These are phyloP conservation scores for Nicotiana sylvestris DNA, from an alignment of 257 asterid species.

Conservation along the genomic window DNA sequence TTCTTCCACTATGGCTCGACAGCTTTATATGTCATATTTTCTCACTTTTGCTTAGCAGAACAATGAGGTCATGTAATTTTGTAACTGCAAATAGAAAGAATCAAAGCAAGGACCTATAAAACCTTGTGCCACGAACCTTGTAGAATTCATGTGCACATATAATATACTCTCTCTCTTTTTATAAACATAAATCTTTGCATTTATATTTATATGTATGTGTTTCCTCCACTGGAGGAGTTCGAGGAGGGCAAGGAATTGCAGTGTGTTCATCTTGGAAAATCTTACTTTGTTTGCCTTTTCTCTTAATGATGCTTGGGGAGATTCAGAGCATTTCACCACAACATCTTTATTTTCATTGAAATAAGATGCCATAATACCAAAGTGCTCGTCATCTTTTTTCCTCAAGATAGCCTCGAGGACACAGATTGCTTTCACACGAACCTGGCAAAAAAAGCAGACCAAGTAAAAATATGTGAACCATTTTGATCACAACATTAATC, in stretches of 20 bases:
- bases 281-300: conserved; percentile 91
- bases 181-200: neutral
- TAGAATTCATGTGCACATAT: neutral
- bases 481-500: neutral
- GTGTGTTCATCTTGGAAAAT: neutral
- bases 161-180: neutral
- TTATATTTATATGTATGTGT: neutral
- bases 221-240: neutral
- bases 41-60: neutral
- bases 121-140: neutral
- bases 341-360: conserved; percentile 63
- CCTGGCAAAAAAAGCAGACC: conserved; percentile 43
- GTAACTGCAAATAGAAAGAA: neutral
- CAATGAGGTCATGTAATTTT: neutral
- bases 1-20: neutral
- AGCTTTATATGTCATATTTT: neutral
- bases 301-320: conserved; percentile 95
- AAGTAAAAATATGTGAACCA: neutral
- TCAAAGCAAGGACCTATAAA: neutral
- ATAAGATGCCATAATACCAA: conserved; percentile 54
- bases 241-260: neutral
- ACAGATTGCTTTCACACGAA: conserved; percentile 88
- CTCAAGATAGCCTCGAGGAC: conserved; percentile 90
- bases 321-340: conserved; percentile 79
- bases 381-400: conserved; percentile 63